phyloP scores from a whole-genome alignment of 2,329 filamentous ascomycete genomes.

The Cephalotrichum gorgonifer region DNA sequence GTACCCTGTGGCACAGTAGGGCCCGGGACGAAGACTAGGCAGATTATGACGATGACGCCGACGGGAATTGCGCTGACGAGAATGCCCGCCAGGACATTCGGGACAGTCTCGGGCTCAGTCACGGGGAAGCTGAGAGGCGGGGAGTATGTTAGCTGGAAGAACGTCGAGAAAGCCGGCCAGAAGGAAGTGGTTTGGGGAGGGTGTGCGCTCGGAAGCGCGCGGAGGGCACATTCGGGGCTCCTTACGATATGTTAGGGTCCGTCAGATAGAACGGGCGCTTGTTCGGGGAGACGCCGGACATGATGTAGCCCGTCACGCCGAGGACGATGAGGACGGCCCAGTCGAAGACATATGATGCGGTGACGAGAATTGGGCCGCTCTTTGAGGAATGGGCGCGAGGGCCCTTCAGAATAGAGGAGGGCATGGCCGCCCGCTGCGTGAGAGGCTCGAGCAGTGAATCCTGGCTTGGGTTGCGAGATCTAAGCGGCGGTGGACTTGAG shows the following conservation, averaged over 20 bases:
- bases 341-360: constrained; percentile 63
- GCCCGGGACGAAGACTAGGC: constrained; percentile 62
- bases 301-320: constrained; percentile 45
- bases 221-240: not conserved
- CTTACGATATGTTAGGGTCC: constrained; percentile 54
- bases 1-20: constrained; percentile 53
- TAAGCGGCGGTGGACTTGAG: not conserved
- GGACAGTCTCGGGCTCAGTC: constrained; percentile 60
- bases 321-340: constrained; percentile 59
- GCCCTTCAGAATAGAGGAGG: not conserved
- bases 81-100: constrained; percentile 55
- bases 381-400: not conserved
- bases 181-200: not conserved
- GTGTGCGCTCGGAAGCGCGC: not conserved
- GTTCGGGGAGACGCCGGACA: constrained; percentile 51
- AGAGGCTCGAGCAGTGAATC: constrained; percentile 4
- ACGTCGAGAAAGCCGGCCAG: not conserved
- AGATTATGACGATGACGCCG: constrained; percentile 56
- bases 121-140: constrained; percentile 50
- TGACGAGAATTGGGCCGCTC: constrained; percentile 13
- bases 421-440: not conserved
- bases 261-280: constrained; percentile 60
- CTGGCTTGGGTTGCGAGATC: not conserved
- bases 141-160: not conserved
- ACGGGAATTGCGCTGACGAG: constrained; percentile 55